Percentiles rank a stretch among this genome's conserved stretches.
Conservation (phyloP, 768 basidiomycete genomes). For the Amyloporia xantha region DNA sequence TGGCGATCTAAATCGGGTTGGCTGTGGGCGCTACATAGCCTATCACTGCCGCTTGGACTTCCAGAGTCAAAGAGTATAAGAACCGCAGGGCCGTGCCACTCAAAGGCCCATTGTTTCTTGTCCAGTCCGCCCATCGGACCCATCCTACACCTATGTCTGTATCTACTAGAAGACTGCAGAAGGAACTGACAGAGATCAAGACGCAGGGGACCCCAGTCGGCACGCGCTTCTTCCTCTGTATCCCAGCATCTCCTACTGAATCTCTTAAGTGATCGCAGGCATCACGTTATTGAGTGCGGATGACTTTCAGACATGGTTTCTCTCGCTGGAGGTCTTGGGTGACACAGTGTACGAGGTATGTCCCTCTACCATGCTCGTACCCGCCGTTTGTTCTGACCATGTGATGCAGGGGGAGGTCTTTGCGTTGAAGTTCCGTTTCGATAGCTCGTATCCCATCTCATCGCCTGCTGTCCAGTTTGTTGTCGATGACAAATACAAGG, state of each 20-base stretch:
- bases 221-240: conserved; percentile 23
- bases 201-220: conserved; percentile 62
- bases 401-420: conserved; percentile 60
- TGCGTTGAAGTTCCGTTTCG: conserved; percentile 78
- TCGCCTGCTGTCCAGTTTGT: conserved; percentile 86
- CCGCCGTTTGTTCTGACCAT: neutral
- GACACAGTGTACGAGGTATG: conserved; percentile 71
- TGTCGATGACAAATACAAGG: conserved; percentile 50
- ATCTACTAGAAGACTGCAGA: conserved; percentile 46
- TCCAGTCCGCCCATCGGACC: neutral
- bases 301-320: conserved; percentile 71
- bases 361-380: neutral
- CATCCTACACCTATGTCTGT: conserved; percentile 8
- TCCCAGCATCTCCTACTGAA: neutral
- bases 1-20: too few relatives aligned
- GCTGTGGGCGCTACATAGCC: too few relatives aligned
- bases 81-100: too few relatives aligned
- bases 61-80: too few relatives aligned
- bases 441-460: conserved; percentile 76
- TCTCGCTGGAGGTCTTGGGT: conserved; percentile 79
- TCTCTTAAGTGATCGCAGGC: conserved; percentile 33
- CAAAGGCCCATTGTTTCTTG: too few relatives aligned
- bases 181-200: conserved; percentile 65
- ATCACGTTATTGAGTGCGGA: conserved; percentile 70
- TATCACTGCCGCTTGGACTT: too few relatives aligned